Conservation (phyloP, 2,329 filamentous ascomycete genomes). For the Venturia carpophila region DNA sequence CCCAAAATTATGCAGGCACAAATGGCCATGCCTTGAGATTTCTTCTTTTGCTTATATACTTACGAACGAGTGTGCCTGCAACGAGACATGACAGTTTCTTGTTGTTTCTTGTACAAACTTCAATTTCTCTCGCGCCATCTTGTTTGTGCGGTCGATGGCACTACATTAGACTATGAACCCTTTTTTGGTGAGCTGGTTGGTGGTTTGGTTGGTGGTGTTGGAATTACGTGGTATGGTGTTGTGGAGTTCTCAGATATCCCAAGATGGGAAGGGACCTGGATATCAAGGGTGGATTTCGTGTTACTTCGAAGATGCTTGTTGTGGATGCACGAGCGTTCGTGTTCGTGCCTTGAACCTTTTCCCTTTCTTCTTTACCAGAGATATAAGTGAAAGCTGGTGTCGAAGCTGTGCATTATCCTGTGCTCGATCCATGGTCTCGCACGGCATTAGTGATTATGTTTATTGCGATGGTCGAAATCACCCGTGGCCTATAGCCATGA, state of each 20-base stretch:
- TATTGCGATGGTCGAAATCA: background rate
- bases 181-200: background rate
- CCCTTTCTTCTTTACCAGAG: background rate
- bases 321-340: background rate
- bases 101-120: background rate
- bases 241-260: background rate
- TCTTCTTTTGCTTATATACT: slow-evolving; percentile 10
- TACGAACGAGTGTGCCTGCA: background rate
- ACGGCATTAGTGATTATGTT: background rate
- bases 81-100: background rate
- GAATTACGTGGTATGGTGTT: background rate
- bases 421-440: background rate
- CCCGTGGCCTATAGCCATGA: background rate
- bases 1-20: slow-evolving; percentile 9
- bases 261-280: background rate
- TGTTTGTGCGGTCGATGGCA: background rate
- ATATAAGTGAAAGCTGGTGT: background rate
- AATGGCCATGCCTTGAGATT: slow-evolving; percentile 8
- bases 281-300: background rate
- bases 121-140: background rate
- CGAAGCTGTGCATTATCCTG: background rate
- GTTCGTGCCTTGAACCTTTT: background rate
- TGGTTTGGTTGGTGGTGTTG: background rate
- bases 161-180: background rate
- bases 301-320: background rate